These are phyloP conservation scores for Gloeophyllum trabeum DNA, from an alignment of 768 basidiomycete genomes.

Conservation along the genomic window DNA sequence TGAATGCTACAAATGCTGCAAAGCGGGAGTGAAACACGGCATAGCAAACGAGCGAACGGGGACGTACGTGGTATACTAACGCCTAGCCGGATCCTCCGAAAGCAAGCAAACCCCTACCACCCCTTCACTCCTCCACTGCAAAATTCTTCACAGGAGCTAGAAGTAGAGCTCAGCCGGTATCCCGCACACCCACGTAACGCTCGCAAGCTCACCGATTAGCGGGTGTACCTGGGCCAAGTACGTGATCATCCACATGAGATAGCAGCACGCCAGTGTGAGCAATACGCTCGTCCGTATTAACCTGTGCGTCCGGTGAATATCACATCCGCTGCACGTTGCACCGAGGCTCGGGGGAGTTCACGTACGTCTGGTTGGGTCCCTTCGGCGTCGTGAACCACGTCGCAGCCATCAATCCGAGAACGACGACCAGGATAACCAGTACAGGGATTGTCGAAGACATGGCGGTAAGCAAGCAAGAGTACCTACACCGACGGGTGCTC, in stretches of 20 bases:
- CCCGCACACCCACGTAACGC: no score
- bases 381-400: constrained; percentile 69
- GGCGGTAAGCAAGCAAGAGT: constrained; percentile 3
- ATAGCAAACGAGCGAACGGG: no score
- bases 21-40: no score
- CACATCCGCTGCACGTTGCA: neutral
- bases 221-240: constrained; percentile 93
- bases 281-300: constrained; percentile 73
- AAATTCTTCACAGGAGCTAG: constrained; percentile 2
- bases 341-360: constrained; percentile 8
- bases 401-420: constrained; percentile 50
- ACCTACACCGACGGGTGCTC: neutral
- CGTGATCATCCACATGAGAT: constrained; percentile 96
- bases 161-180: no score
- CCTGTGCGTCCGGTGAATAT: constrained; percentile 30
- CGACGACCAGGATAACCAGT: constrained; percentile 52
- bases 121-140: neutral
- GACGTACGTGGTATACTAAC: no score
- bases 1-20: no score
- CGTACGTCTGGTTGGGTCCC: constrained; percentile 85
- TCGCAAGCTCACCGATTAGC: constrained; percentile 64
- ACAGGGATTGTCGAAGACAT: constrained; percentile 71
- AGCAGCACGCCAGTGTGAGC: constrained; percentile 74
- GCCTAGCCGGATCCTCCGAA: no score
- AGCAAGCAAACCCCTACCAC: no score